Evolutionary conservation across 116 monocot genomes (phyloP).

Genomic region (Iris pallida): DNA sequence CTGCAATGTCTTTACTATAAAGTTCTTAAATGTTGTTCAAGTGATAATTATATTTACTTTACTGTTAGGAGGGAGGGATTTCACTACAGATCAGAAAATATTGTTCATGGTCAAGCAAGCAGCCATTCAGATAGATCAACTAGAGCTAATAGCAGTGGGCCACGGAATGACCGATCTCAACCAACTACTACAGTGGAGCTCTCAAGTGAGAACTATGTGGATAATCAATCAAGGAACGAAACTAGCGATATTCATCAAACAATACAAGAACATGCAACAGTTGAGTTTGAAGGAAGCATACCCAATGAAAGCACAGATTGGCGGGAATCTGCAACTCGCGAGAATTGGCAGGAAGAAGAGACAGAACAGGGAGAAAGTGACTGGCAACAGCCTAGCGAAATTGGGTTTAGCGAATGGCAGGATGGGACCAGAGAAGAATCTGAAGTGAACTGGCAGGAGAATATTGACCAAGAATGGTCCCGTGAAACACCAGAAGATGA

Average conservation of each 20-base stretch:
- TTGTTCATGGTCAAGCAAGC: constrained; percentile 38
- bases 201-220: constrained; percentile 1
- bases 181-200: background rate
- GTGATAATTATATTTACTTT: background rate
- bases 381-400: constrained; percentile 10
- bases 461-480: constrained; percentile 12
- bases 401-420: constrained; percentile 4
- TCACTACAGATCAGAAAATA: constrained; percentile 43
- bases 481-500: constrained; percentile 12
- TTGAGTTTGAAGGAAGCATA: background rate
- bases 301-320: background rate
- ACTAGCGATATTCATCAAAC: constrained; percentile 6
- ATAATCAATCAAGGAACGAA: background rate
- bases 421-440: constrained; percentile 29
- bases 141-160: background rate
- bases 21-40: too few species aligned
- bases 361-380: background rate
- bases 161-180: constrained; percentile 6
- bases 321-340: constrained; percentile 1
- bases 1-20: background rate
- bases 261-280: background rate
- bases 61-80: constrained; percentile 47
- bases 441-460: constrained; percentile 12
- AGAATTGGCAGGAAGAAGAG: constrained; percentile 14
- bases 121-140: constrained; percentile 17